These are phyloP conservation scores for Mortierella sp. DNA, from an alignment of 371 early-diverging fungal species.

Conservation along the genomic window DNA sequence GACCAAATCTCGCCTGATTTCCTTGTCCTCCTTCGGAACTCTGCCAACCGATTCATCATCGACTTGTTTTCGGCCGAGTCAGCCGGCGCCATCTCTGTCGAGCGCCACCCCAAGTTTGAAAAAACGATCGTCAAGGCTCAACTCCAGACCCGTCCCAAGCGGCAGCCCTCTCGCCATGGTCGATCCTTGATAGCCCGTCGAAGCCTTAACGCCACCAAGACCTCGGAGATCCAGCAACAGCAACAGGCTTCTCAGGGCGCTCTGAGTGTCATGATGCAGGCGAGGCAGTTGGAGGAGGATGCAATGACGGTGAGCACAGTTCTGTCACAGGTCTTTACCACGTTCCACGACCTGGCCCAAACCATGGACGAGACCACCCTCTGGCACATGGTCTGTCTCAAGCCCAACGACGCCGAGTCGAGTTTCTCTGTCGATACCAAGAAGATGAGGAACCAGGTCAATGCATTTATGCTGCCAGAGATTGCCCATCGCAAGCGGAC, in stretches of 20 bases:
- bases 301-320: conserved; percentile 68
- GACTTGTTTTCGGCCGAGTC: conserved; percentile 64
- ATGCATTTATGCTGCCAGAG: conserved; percentile 73
- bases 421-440: conserved; percentile 64
- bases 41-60: conserved; percentile 75
- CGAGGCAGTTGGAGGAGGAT: conserved; percentile 42
- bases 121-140: conserved; percentile 75
- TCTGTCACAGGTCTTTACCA: conserved; percentile 74
- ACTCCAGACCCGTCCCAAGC: conserved; percentile 66
- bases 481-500: conserved; percentile 65
- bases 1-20: conserved; percentile 87
- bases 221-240: conserved; percentile 7
- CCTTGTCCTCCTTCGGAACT: conserved; percentile 84
- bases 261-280: conserved; percentile 29
- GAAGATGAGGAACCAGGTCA: conserved; percentile 75
- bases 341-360: conserved; percentile 76
- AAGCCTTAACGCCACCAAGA: conserved; percentile 7
- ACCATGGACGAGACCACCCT: conserved; percentile 83
- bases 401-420: conserved; percentile 80
- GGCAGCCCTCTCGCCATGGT: conserved; percentile 57
- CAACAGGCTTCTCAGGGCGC: conserved; percentile 4
- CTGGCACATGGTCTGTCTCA: conserved; percentile 89
- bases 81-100: conserved; percentile 61
- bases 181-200: conserved; percentile 19
- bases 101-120: conserved; percentile 71